Conservation (phyloP, 345 rosid species). For the Rubroshorea leprosula region DNA sequence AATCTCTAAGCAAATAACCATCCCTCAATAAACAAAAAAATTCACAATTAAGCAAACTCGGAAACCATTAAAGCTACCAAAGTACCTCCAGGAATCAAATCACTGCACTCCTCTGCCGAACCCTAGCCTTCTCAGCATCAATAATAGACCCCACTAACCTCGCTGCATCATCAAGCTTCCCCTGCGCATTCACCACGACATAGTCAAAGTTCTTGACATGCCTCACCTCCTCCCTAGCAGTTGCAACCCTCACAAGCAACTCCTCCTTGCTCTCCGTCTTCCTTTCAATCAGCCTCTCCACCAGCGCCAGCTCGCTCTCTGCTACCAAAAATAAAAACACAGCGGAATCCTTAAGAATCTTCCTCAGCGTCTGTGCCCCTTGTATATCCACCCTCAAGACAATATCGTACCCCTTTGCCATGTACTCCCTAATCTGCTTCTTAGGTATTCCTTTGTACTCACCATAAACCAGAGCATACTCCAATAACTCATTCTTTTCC, state of each 20-base stretch:
- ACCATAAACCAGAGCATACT: slow-evolving; percentile 85
- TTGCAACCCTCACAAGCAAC: slow-evolving; percentile 69
- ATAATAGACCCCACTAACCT: slow-evolving; percentile 59
- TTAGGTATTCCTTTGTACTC: slow-evolving; percentile 90
- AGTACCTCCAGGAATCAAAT: slow-evolving; percentile 29
- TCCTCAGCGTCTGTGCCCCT: slow-evolving; percentile 73
- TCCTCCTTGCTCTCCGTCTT: slow-evolving; percentile 75
- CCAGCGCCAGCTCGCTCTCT: slow-evolving; percentile 75
- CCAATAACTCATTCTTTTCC: slow-evolving; percentile 65
- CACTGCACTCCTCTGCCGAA: slow-evolving; percentile 55
- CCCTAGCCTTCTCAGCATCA: slow-evolving; percentile 92
- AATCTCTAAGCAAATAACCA: too few relatives aligned
- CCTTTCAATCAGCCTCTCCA: slow-evolving; percentile 76
- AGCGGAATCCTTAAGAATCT: slow-evolving; percentile 61
- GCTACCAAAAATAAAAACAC: slow-evolving; percentile 78
- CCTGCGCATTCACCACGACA: slow-evolving; percentile 77
- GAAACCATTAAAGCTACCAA: too few relatives aligned
- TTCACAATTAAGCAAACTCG: too few relatives aligned
- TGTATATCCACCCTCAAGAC: slow-evolving; percentile 90
- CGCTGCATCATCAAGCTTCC: slow-evolving; percentile 71
- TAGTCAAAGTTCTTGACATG: slow-evolving; percentile 65
- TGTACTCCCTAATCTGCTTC: slow-evolving; percentile 68
- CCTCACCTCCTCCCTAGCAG: slow-evolving; percentile 82
- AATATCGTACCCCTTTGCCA: slow-evolving; percentile 65
- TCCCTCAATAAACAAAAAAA: too few relatives aligned